Base-by-base conservation (phyloP, 2,329 filamentous ascomycete species). In the Cordyceps sp. region DNA sequence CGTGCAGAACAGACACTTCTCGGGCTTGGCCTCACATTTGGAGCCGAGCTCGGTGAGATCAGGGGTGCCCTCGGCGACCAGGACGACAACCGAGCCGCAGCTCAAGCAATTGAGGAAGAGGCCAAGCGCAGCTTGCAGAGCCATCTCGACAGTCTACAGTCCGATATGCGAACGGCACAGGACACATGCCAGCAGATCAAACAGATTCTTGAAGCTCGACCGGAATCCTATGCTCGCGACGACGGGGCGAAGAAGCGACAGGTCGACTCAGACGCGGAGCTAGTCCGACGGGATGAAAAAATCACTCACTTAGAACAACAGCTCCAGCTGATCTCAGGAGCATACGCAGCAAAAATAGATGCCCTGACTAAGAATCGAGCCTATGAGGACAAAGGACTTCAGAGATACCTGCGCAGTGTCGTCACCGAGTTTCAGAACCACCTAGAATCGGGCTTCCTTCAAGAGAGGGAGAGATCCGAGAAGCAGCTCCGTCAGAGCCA, bases 361-460 rank as follows among this genome's bases (percentile, higher is more conserved):
- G 6, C 28, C 4, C 29, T 49, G 29, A 35, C 29, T 12, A 23
- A 28, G 3, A 22, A 29, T 10, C 33, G 39, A 7, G 13, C 37
- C 5, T 29, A 34, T 10, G 36, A 37, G 10, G 38, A 39, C 12
- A 34, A 42, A 17, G 33, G 33, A 25, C 22, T 34, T 10, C 38
- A 43, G 19, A 26, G 36, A 6, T 24, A 39, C n/a, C 14, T 52
- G 2, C 39, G 41, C 13, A 19, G 21, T 6, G 29, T 42, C 18
- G 33, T 44, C 10, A 26, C 34, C 1, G 39, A 40, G 6, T 38
- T 53, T 34, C 39, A 33, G 16, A 25, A 24, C 5, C 31, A 34
- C 8, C 35, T 55, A 13, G 38, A 46, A 10, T 23, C 41, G 18
- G 40, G 41, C 2, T 38, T 54, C 26, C 33, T 37, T 8, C 32